Base-by-base conservation (phyloP, 768 basidiomycete species). In the Phlebiopsis gigantea region DNA sequence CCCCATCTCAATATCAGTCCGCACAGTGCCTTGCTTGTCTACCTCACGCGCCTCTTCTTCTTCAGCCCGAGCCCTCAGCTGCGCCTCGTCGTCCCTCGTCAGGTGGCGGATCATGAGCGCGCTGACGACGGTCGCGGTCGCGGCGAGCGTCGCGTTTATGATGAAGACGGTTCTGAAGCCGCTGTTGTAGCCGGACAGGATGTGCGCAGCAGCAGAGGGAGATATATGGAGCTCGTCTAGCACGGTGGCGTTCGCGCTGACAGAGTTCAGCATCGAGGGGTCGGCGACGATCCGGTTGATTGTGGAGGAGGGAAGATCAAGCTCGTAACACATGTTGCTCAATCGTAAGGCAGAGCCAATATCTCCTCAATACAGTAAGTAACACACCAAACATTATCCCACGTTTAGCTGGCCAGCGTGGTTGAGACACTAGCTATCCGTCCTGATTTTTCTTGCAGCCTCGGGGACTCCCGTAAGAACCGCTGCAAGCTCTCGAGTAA, bases 151-250 rank as follows among this genome's bases (percentile, higher is more conserved):
- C 1, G 82, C 80, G 58, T 87, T 80, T 56, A 88, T 72, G 39
- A 84, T 74, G 69, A 88, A 90, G 2, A 88, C 72, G 3, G 72
- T 65, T 41, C 75, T 68, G 68, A 88, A 84, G 1, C 87, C 87
- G 17, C 65, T 66, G 21, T 77, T 81, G 68, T 81, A 84, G 0
- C 79, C 84, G 8, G 72, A 57, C 7, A 87, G 70, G 46, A 83
- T 77, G 19, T 71, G 68, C 1, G 57, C 59, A 1, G 79, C 79
- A 24, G 71, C 65, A 4, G 61, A 62, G 0, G 64, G 7, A 0
- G 79, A 69, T 10, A 86, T 61, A 3, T 73, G 73, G 14, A 68
- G 57, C 1, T 51, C 44, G 2, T 49, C 29, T 15, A 65, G 56
- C 1, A 56, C 31, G 4, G 55, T 59, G 15, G 52, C 19, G 5